phyloP scores from a whole-genome alignment of 352 stramenopile genomes.

The Elongisporangium prolatum region DNA sequence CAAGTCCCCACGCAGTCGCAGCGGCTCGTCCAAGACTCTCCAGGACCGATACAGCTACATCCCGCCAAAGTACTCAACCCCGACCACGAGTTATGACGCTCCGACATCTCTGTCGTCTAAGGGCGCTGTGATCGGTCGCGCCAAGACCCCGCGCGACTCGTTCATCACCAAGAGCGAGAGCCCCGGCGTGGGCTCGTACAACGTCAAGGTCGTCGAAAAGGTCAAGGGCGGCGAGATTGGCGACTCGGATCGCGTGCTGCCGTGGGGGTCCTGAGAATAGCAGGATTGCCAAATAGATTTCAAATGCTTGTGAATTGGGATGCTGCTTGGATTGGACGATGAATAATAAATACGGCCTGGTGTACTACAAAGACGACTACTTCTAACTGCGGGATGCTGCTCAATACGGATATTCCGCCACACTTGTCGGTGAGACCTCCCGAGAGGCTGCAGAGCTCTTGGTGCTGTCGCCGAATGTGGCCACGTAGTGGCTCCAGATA shows the following conservation, averaged over 20 bases:
- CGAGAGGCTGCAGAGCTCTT: slow-evolving; percentile 36
- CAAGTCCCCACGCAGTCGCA: slow-evolving; percentile 24
- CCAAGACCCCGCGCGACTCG: slow-evolving; percentile 53
- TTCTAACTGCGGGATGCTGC: neutral
- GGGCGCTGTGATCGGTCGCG: slow-evolving; percentile 62
- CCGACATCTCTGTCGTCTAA: slow-evolving; percentile 57
- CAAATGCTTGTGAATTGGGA: neutral
- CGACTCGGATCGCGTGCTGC: slow-evolving; percentile 62
- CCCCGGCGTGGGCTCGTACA: slow-evolving; percentile 72
- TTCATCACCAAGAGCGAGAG: slow-evolving; percentile 71
- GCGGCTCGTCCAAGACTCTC: slow-evolving; percentile 39
- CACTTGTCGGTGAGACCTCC: slow-evolving; percentile 69
- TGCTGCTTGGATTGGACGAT: too few species aligned
- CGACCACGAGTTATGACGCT: slow-evolving; percentile 21
- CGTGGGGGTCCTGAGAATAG: slow-evolving; percentile 39
- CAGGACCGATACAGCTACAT: slow-evolving; percentile 71
- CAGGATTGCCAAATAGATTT: neutral
- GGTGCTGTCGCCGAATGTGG: slow-evolving; percentile 64
- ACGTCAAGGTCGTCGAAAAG: slow-evolving; percentile 58
- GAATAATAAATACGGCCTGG: neutral
- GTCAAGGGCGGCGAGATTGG: slow-evolving; percentile 75
- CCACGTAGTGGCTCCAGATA: slow-evolving; percentile 80
- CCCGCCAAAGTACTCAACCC: slow-evolving; percentile 48
- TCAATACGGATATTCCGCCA: slow-evolving; percentile 35
- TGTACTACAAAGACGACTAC: neutral